A percentile compares a stretch with the other conserved stretches of the same genome.
Conservation (phyloP, 1,139 yeast genomes). For the Ogataea hybrid region DNA sequence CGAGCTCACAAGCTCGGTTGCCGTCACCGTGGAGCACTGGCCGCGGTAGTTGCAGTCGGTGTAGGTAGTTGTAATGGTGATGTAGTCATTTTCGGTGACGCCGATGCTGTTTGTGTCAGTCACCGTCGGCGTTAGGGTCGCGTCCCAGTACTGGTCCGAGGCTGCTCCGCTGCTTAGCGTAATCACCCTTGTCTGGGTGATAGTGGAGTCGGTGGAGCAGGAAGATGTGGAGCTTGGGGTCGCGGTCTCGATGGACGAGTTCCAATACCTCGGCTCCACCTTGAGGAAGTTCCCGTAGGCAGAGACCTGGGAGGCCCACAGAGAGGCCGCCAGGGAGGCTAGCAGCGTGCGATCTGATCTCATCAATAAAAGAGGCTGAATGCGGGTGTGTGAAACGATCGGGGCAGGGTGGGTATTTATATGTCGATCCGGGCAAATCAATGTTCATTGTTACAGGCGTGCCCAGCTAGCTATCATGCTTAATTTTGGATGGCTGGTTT, state of each 20-base stretch:
- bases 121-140: constrained; percentile 15
- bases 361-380: constrained; percentile 6
- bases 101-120: constrained; percentile 12
- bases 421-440: constrained; percentile 5
- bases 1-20: constrained; percentile 20
- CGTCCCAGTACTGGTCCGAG: constrained; percentile 11
- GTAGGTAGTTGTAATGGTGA: constrained; percentile 18
- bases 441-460: not conserved
- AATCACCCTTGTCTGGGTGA: constrained; percentile 11
- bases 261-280: constrained; percentile 18
- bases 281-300: constrained; percentile 9
- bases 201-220: constrained; percentile 17
- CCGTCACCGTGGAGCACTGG: constrained; percentile 16
- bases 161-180: constrained; percentile 11
- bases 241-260: constrained; percentile 9
- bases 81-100: constrained; percentile 12
- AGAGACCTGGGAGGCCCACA: constrained; percentile 7
- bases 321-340: constrained; percentile 6
- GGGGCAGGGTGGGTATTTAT: constrained; percentile 1
- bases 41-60: constrained; percentile 16
- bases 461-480: not conserved
- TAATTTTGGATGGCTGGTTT: constrained; percentile 17
- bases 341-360: constrained; percentile 10
- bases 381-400: not conserved
- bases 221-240: constrained; percentile 7